Evolutionary conservation across 345 rosid species (phyloP), one percentile per base, ranked within the genome.

Genomic region (Rhodamnia rubescens): DNA sequence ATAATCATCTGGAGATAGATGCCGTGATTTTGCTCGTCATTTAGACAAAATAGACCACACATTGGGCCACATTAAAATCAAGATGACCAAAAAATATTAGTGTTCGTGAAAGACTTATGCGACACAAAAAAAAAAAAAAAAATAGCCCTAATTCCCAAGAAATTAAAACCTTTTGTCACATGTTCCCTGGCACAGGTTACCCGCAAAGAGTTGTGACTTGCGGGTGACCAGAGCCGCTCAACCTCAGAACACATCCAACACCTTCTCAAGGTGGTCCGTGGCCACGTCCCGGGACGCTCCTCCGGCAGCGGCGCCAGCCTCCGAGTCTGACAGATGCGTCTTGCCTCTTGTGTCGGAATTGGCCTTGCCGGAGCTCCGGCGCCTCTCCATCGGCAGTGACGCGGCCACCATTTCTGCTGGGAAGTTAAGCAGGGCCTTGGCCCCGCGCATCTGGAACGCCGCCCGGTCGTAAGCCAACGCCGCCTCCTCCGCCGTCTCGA

Each of bases 401-500:
- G 90, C 85, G 4, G 87, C 87, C 81, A 81, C 88, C 55, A 83
- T 54, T 74, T 92, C 87, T 50, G 89, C 78, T 14, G 94, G 96
- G 55, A 93, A 93, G 84, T 93, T 93, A 21, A 93, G 93, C 82
- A 93, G 85, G n/a, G 96, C 96, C 92, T 91, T 93, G 21, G 93
- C 74, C 3, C 96, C 96, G 11, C 96, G 92, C 96, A 93, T 92
- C 85, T 15, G 74, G 80, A 92, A 91, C 86, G 94, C 96, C 6
- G 94, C 96, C 80, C 86, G 84, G 55, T 93, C 96, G 21, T 93
- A 93, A 3, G 96, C 96, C 89, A 93, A 75, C 26, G 96, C 96
- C 13, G 96, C 96, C 80, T 87, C 91, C 87, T 93, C 94, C 0
- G 94, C 96, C 0, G 96, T 92, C 84, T 90, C 83, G 84, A 90